These are phyloP conservation scores for Psilocybe tampanensis DNA, from an alignment of 768 basidiomycete species.

Conservation along the genomic window DNA sequence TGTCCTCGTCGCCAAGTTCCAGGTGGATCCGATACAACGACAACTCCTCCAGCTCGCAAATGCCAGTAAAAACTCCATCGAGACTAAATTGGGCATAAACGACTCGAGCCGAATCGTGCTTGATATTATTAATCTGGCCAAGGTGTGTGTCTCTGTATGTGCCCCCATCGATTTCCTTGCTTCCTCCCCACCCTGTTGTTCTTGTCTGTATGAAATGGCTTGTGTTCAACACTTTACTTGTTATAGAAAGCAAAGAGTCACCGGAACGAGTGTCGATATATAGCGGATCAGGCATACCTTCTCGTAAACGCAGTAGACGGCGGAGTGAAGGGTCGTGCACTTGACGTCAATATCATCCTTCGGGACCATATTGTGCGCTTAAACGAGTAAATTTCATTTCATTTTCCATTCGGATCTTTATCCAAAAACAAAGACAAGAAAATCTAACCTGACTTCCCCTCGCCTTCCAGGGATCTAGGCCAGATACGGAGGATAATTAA, in stretches of 20 bases:
- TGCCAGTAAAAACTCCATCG: conserved; percentile 8
- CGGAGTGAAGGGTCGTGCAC: conserved; percentile 24
- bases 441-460: conserved; percentile 7
- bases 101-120: conserved; percentile 21
- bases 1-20: neutral
- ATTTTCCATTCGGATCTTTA: neutral
- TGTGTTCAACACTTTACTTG: neutral
- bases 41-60: conserved; percentile 15
- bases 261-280: conserved; percentile 16
- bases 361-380: conserved; percentile 19
- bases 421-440: neutral
- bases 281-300: conserved; percentile 24
- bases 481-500: conserved; percentile 19
- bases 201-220: neutral
- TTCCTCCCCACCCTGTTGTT: neutral
- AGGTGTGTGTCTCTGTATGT: conserved; percentile 17
- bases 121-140: conserved; percentile 20
- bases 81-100: conserved; percentile 19
- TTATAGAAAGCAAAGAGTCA: conserved; percentile 22
- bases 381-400: conserved; percentile 14
- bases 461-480: conserved; percentile 16
- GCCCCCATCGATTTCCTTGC: neutral
- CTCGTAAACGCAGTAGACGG: conserved; percentile 26
- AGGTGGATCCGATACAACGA: conserved; percentile 7
- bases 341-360: conserved; percentile 22